These are phyloP conservation scores for Populus hybrid DNA, from an alignment of 441 rosid species.

Conservation along the genomic window DNA sequence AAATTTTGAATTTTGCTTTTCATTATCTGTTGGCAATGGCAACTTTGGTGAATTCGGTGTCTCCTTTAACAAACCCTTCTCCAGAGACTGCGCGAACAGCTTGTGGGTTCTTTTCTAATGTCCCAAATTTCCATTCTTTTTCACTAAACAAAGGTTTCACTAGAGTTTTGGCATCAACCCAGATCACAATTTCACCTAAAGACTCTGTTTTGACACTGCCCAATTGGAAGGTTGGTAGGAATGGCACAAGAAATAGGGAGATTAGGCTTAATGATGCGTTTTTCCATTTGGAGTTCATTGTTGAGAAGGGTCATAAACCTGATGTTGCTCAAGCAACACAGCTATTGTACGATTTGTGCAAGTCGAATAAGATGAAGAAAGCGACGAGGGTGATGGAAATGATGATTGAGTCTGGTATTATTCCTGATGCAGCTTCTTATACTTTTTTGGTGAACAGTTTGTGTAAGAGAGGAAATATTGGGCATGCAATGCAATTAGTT, in stretches of 20 bases:
- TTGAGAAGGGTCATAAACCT: constrained; percentile 55
- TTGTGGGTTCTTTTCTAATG: constrained; percentile 43
- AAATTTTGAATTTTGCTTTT: background rate
- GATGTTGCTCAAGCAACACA: constrained; percentile 62
- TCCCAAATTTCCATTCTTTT: constrained; percentile 46
- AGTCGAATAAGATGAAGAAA: constrained; percentile 57
- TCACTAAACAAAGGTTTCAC: constrained; percentile 49
- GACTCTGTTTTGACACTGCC: constrained; percentile 56
- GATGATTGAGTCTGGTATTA: constrained; percentile 59
- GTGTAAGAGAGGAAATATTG: constrained; percentile 73
- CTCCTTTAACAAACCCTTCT: constrained; percentile 45
- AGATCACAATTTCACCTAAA: constrained; percentile 51
- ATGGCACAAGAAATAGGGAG: constrained; percentile 39
- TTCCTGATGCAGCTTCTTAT: constrained; percentile 63
- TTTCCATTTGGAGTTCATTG: constrained; percentile 41
- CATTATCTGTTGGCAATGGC: constrained; percentile 35
- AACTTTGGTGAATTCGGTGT: constrained; percentile 44
- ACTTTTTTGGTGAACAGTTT: constrained; percentile 59
- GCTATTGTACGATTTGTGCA: constrained; percentile 72
- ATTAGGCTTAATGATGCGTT: constrained; percentile 44
- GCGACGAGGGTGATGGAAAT: constrained; percentile 71
- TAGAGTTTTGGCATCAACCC: constrained; percentile 61
- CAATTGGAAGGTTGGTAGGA: constrained; percentile 48
- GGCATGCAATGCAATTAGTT: constrained; percentile 86
- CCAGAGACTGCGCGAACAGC: constrained; percentile 35